These are phyloP conservation scores for Xylariaceae sp. DNA, from an alignment of 2,329 filamentous ascomycete species.

Conservation along the genomic window DNA sequence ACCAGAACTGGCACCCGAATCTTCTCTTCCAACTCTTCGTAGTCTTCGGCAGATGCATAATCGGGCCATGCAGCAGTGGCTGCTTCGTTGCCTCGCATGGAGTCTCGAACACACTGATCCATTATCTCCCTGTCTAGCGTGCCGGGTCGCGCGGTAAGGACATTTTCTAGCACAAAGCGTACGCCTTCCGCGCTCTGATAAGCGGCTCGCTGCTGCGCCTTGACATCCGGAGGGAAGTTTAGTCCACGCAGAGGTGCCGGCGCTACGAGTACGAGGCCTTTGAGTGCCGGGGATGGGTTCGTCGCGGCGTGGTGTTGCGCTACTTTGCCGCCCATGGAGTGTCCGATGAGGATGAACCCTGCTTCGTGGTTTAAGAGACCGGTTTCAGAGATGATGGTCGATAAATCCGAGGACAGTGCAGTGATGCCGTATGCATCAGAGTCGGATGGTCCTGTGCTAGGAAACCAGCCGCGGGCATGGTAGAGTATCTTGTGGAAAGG, in stretches of 20 bases:
- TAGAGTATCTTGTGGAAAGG: too few species aligned
- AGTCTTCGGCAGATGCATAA: not conserved
- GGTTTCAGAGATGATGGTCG: too few species aligned
- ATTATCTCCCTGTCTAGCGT: not conserved
- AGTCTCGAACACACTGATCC: slow-evolving; percentile 1
- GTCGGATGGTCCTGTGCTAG: too few species aligned
- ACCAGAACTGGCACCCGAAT: slow-evolving; percentile 2
- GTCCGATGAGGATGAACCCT: too few species aligned
- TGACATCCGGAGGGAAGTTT: not conserved
- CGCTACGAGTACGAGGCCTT: slow-evolving; percentile 1
- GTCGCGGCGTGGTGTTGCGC: slow-evolving; percentile 13
- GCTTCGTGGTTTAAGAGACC: too few species aligned
- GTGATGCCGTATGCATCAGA: too few species aligned
- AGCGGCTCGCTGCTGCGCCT: not conserved
- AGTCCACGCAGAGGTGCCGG: slow-evolving; percentile 4
- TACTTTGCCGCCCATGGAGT: slow-evolving; percentile 1
- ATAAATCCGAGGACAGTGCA: too few species aligned
- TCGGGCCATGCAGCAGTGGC: slow-evolving; percentile 4
- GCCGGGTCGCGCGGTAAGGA: not conserved
- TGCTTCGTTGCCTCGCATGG: slow-evolving; percentile 7
- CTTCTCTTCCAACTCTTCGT: not conserved
- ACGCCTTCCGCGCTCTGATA: slow-evolving; percentile 6
- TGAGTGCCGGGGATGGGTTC: not conserved
- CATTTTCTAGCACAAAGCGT: slow-evolving; percentile 2
- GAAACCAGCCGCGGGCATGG: too few species aligned